Conservation (phyloP, 345 rosid species). For the Syzygium jambos region DNA sequence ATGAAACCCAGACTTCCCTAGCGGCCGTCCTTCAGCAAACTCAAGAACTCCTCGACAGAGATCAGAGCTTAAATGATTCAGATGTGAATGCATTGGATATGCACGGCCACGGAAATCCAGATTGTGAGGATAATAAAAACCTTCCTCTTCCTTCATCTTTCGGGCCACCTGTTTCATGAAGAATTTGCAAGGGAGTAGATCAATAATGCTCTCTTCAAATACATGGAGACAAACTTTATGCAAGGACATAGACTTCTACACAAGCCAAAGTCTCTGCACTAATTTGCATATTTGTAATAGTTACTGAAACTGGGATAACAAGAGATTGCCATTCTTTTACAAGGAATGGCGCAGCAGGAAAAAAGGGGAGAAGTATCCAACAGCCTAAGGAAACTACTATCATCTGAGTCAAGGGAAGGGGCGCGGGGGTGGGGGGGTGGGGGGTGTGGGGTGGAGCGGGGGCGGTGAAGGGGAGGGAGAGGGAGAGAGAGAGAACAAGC, state of each 20-base stretch:
- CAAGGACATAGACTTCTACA: not conserved
- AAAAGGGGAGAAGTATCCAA: not conserved
- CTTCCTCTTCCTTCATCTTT: constrained; percentile 87
- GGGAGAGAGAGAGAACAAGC: constrained; percentile 5
- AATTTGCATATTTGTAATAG: not conserved
- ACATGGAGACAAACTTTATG: not conserved
- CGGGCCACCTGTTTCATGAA: constrained; percentile 68
- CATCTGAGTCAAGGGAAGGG: not conserved
- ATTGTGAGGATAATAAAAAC: constrained; percentile 98
- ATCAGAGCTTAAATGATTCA: constrained; percentile 93
- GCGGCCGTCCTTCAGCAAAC: constrained; percentile 85
- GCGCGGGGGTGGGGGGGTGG: too few relatives aligned
- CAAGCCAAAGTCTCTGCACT: not conserved
- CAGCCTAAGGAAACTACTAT: not conserved
- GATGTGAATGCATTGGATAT: constrained; percentile 96
- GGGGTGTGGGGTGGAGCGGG: too few relatives aligned
- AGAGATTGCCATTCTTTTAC: not conserved
- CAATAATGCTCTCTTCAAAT: not conserved
- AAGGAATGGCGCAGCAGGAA: not conserved
- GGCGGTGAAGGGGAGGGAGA: not conserved
- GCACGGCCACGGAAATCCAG: constrained; percentile 98
- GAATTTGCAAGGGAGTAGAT: not conserved
- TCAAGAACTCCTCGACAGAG: constrained; percentile 94
- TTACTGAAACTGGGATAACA: not conserved
- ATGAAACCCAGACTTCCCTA: constrained; percentile 76